phyloP scores from a whole-genome alignment of 306 rosid genomes.

The Prunus fruticosa region DNA sequence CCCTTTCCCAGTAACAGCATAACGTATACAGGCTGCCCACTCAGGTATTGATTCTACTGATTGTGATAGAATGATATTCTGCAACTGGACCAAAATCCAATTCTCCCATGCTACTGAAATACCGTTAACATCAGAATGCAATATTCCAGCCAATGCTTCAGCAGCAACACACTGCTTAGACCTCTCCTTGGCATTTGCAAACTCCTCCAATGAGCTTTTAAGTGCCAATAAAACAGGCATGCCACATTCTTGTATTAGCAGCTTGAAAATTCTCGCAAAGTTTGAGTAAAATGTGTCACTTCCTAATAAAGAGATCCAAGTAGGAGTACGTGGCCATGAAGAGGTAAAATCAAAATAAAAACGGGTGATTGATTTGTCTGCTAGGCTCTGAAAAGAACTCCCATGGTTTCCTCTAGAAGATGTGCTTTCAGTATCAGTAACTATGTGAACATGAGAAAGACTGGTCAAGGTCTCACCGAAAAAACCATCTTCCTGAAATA shows the following conservation, averaged over 20 bases:
- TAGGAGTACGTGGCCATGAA: slow-evolving; percentile 99
- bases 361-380: slow-evolving; percentile 92
- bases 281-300: slow-evolving; percentile 83
- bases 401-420: slow-evolving; percentile 79
- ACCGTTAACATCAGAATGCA: slow-evolving; percentile 91
- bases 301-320: slow-evolving; percentile 85
- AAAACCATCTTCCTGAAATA: slow-evolving; percentile 94
- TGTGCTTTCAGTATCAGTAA: slow-evolving; percentile 67
- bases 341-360: slow-evolving; percentile 94
- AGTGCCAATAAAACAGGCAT: slow-evolving; percentile 73
- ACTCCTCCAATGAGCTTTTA: slow-evolving; percentile 74
- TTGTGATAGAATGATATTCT: slow-evolving; percentile 74
- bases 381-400: slow-evolving; percentile 88
- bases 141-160: slow-evolving; percentile 91
- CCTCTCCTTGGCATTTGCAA: slow-evolving; percentile 85
- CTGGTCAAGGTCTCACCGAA: slow-evolving; percentile 83
- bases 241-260: slow-evolving; percentile 96
- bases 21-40: slow-evolving; percentile 95
- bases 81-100: slow-evolving; percentile 86
- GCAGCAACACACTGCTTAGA: slow-evolving; percentile 99
- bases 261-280: slow-evolving; percentile 93
- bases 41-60: slow-evolving; percentile 95
- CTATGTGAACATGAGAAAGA: slow-evolving; percentile 94
- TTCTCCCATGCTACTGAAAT: slow-evolving; percentile 77
- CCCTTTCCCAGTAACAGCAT: slow-evolving; percentile 98